phyloP scores from a whole-genome alignment of 1,139 yeast species.

The Yamadazyma triangularis region DNA sequence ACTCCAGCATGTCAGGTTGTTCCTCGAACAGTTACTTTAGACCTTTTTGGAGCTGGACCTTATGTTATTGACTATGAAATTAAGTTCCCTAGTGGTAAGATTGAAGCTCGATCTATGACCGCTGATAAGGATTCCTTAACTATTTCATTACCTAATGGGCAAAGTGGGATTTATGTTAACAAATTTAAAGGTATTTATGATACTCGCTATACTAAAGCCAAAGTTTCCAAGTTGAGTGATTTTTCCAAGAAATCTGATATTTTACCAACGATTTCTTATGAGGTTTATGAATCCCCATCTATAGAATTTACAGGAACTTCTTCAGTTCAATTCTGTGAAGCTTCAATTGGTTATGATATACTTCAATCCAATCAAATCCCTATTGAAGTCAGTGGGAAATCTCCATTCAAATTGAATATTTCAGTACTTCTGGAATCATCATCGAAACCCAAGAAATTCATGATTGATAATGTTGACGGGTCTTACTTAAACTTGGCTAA shows the following conservation, averaged over 20 bases:
- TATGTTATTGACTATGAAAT: constrained; percentile 68
- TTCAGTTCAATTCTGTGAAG: constrained; percentile 54
- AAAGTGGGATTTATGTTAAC: constrained; percentile 59
- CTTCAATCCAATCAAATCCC: constrained; percentile 44
- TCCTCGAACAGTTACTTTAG: constrained; percentile 19
- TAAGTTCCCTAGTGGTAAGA: constrained; percentile 52
- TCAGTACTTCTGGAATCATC: constrained; percentile 22
- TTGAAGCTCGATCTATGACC: constrained; percentile 31
- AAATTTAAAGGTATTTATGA: constrained; percentile 63
- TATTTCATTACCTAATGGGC: constrained; percentile 30
- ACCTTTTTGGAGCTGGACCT: constrained; percentile 61
- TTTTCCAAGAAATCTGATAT: constrained; percentile 11
- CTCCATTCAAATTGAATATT: constrained; percentile 60
- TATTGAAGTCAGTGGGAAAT: constrained; percentile 50
- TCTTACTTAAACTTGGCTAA: constrained; percentile 11
- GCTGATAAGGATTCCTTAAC: constrained; percentile 21
- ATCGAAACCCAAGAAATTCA: constrained; percentile 3
- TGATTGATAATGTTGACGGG: constrained; percentile 2
- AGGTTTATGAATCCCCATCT: constrained; percentile 57
- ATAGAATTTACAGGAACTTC: constrained; percentile 47
- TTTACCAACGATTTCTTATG: constrained; percentile 50
- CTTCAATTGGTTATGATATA: constrained; percentile 30
- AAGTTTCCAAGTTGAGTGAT: constrained; percentile 22
- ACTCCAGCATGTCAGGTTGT: constrained; percentile 33
- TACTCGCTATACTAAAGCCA: constrained; percentile 51